A percentile compares a stretch with the other conserved stretches of the same genome.
phyloP scores from a whole-genome alignment of 768 basidiomycete species.

The Austroboletus eburneus region DNA sequence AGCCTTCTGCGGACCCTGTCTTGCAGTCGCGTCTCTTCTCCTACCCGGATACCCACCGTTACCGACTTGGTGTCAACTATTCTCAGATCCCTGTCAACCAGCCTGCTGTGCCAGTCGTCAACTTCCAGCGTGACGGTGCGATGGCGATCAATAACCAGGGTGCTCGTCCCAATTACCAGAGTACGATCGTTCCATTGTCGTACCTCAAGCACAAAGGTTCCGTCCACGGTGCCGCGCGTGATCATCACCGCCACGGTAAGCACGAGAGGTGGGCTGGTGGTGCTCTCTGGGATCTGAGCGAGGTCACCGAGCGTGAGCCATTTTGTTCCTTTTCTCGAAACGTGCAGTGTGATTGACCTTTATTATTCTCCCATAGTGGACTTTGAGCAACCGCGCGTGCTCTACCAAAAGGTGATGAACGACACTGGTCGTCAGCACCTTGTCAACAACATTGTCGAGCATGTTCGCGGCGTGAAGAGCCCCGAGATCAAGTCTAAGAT shows the following conservation, averaged over 20 bases:
- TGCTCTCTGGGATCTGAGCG: constrained; percentile 64
- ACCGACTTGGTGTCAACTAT: constrained; percentile 79
- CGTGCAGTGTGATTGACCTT: background rate
- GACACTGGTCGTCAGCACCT: constrained; percentile 57
- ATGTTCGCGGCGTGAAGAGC: constrained; percentile 60
- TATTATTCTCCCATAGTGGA: constrained; percentile 46
- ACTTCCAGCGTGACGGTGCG: constrained; percentile 90
- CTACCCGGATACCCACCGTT: constrained; percentile 86
- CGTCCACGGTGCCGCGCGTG: constrained; percentile 39
- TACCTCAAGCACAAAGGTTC: constrained; percentile 51
- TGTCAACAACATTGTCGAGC: constrained; percentile 62
- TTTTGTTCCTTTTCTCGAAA: background rate
- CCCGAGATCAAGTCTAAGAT: constrained; percentile 56
- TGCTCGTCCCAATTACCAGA: constrained; percentile 82
- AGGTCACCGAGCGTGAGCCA: constrained; percentile 74
- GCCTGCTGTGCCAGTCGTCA: constrained; percentile 65
- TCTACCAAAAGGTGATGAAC: constrained; percentile 67
- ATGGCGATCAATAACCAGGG: constrained; percentile 76
- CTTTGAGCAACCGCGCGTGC: constrained; percentile 76
- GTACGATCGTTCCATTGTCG: constrained; percentile 66
- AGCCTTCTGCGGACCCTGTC: constrained; percentile 88
- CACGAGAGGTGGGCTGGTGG: constrained; percentile 78
- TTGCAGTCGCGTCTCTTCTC: constrained; percentile 94
- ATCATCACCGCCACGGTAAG: constrained; percentile 34
- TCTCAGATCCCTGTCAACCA: constrained; percentile 87